Conservation (phyloP, 768 basidiomycete genomes). For the Cystofilobasidium macerans region DNA sequence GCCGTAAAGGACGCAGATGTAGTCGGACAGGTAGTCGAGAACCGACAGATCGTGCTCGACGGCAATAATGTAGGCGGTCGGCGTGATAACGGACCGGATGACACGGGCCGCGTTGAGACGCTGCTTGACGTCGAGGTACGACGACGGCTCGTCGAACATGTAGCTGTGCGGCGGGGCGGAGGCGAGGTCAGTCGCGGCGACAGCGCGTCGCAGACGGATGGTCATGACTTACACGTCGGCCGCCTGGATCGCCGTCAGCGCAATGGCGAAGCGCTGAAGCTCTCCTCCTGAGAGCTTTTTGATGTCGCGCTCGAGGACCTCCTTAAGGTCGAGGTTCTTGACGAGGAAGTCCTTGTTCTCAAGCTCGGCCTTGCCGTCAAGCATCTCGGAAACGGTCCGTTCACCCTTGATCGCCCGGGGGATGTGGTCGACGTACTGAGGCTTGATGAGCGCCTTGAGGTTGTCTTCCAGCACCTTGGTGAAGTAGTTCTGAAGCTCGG, state of each 20-base stretch:
- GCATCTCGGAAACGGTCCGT: slow-evolving; percentile 79
- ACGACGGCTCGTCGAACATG: slow-evolving; percentile 99
- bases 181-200: not conserved
- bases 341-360: slow-evolving; percentile 81
- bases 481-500: slow-evolving; percentile 98
- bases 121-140: slow-evolving; percentile 93
- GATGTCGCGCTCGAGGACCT: slow-evolving; percentile 76
- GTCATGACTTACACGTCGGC: slow-evolving; percentile 73
- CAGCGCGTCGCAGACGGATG: slow-evolving; percentile 25
- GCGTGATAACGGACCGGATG: slow-evolving; percentile 71
- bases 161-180: slow-evolving; percentile 47
- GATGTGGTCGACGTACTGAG: slow-evolving; percentile 99
- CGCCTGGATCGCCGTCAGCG: slow-evolving; percentile 85
- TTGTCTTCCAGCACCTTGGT: slow-evolving; percentile 98
- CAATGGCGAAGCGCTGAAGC: slow-evolving; percentile 94
- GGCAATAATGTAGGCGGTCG: slow-evolving; percentile 84
- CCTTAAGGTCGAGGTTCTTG: slow-evolving; percentile 73
- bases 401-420: slow-evolving; percentile 86
- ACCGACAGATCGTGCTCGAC: slow-evolving; percentile 99
- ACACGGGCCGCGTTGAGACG: slow-evolving; percentile 89
- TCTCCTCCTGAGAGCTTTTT: slow-evolving; percentile 87
- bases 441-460: slow-evolving; percentile 95
- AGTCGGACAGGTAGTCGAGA: slow-evolving; percentile 95
- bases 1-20: slow-evolving; percentile 93
- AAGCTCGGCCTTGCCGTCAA: slow-evolving; percentile 76